Evolutionary conservation across 768 basidiomycete genomes (phyloP).

Genomic region (Auricularia cornea): DNA sequence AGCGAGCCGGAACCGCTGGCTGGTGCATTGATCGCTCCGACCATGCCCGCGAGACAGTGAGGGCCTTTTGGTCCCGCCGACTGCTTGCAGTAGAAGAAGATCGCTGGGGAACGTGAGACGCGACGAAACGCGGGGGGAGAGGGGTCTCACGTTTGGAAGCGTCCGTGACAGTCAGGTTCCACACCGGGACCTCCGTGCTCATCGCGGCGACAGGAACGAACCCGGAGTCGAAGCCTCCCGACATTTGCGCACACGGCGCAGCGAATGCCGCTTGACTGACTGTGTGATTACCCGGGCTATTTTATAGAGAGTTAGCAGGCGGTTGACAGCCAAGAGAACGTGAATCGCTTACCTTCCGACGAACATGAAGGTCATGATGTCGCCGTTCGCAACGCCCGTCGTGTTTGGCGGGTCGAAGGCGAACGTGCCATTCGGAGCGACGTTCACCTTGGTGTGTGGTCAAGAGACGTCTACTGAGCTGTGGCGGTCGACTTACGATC

Average conservation of each 20-base stretch:
- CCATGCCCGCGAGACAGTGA: constrained; percentile 37
- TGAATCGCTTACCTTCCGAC: constrained; percentile 32
- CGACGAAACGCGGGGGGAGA: not conserved
- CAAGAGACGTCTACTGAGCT: not conserved
- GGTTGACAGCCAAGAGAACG: too few species aligned
- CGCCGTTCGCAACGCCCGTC: constrained; percentile 33
- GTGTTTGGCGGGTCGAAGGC: constrained; percentile 38
- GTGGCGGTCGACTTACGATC: not conserved
- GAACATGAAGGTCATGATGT: constrained; percentile 43
- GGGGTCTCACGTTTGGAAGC: constrained; percentile 33
- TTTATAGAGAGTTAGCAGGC: too few species aligned
- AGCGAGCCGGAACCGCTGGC: constrained; percentile 34
- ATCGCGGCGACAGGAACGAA: constrained; percentile 37
- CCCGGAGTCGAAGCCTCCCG: constrained; percentile 49
- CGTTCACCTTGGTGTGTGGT: constrained; percentile 34
- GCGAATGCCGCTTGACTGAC: constrained; percentile 44
- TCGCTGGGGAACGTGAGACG: constrained; percentile 24
- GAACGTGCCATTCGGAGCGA: constrained; percentile 22
- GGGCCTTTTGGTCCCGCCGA: constrained; percentile 19
- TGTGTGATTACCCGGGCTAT: constrained; percentile 47
- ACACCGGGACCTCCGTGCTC: constrained; percentile 27
- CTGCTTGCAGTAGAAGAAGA: constrained; percentile 57
- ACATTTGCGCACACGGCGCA: constrained; percentile 36
- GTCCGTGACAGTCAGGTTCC: constrained; percentile 46
- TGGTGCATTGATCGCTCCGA: constrained; percentile 44